Percentiles rank a stretch among this genome's conserved stretches.
Conservation (phyloP, 306 rosid species). For the Vigna radiata region DNA sequence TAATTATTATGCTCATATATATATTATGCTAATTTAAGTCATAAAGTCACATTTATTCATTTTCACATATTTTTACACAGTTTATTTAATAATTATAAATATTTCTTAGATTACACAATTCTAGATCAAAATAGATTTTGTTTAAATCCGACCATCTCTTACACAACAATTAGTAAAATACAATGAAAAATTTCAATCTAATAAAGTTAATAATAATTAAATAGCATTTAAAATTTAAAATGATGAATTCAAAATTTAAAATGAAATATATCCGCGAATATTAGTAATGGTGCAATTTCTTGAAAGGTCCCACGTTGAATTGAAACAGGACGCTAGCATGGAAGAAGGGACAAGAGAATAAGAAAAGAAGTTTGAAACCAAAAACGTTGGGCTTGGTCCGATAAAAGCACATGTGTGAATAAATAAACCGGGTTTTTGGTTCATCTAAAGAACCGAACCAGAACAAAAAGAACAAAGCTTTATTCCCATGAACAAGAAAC, state of each 20-base stretch:
- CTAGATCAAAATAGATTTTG: neutral
- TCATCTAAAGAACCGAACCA: neutral
- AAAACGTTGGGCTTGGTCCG: constrained; percentile 2
- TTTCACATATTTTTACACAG: no score
- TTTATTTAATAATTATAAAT: no score
- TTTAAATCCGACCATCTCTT: no score
- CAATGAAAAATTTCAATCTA: no score
- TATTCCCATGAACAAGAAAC: neutral
- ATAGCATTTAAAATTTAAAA: no score
- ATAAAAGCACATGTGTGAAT: no score
- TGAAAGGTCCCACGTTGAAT: neutral
- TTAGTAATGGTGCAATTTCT: no score
- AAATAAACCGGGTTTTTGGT: neutral
- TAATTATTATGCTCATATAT: neutral
- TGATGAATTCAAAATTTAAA: neutral
- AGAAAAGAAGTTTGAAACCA: neutral
- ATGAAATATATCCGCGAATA: no score
- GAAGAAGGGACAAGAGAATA: neutral
- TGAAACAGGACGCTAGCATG: neutral
- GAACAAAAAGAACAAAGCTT: neutral
- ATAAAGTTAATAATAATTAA: no score
- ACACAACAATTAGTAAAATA: no score
- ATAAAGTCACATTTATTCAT: neutral
- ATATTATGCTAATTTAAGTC: neutral
- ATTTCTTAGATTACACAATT: no score